Conservation (phyloP, 1,284 basidiomycete species). For the Irpex sp. region DNA sequence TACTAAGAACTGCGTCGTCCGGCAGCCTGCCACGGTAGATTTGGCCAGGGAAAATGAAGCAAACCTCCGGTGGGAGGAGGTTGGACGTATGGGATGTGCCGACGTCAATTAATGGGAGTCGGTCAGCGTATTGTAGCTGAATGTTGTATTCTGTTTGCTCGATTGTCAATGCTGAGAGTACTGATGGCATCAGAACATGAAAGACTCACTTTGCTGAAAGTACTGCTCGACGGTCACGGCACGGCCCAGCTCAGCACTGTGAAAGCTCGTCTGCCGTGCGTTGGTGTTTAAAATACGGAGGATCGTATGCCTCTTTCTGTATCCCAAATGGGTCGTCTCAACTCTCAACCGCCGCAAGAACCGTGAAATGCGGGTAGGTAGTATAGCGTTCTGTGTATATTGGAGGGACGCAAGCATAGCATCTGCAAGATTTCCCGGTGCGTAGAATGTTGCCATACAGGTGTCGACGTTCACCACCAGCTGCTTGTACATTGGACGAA, state of each 20-base stretch:
- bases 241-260: constrained; percentile 47
- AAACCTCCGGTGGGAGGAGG: too few relatives aligned
- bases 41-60: too few relatives aligned
- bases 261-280: constrained; percentile 45
- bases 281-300: constrained; percentile 40
- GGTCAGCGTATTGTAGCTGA: constrained; percentile 39
- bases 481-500: constrained; percentile 59
- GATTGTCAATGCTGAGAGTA: neutral
- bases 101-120: constrained; percentile 54
- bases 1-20: too few relatives aligned
- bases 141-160: constrained; percentile 50
- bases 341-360: constrained; percentile 56
- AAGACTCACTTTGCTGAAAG: constrained; percentile 51
- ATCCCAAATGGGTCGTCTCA: constrained; percentile 51
- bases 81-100: constrained; percentile 4
- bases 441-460: constrained; percentile 70
- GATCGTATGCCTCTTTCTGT: constrained; percentile 47
- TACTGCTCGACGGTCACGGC: constrained; percentile 57
- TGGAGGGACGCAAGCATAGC: constrained; percentile 38
- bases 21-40: too few relatives aligned
- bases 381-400: constrained; percentile 36
- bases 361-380: too few relatives aligned
- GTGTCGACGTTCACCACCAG: constrained; percentile 73
- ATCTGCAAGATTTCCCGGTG: constrained; percentile 56
- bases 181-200: neutral